Percentiles rank a stretch among this genome's conserved stretches.
phyloP scores from a whole-genome alignment of 176 grass and related monocot genomes.

The Eremochloa ophiuroides region DNA sequence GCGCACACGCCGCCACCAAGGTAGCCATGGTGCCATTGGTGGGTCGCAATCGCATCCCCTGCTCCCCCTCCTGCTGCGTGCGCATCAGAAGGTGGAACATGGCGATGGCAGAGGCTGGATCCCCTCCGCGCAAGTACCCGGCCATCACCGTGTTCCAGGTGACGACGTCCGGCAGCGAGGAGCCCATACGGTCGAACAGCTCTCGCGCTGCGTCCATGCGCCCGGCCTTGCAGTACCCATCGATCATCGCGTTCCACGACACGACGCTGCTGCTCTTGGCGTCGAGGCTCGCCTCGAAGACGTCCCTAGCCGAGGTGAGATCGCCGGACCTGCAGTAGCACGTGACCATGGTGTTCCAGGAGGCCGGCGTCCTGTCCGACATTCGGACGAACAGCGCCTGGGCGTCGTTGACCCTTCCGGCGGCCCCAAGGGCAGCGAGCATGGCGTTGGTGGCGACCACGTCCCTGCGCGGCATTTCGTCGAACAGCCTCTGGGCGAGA shows the following conservation, averaged over 20 bases:
- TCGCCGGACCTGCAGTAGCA: conserved; percentile 33
- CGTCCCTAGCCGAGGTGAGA: conserved; percentile 15
- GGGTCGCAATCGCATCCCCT: conserved; percentile 6
- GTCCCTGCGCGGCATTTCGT: conserved; percentile 44
- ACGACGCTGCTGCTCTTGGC: conserved; percentile 29
- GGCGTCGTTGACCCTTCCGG: background rate
- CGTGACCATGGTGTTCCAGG: conserved; percentile 47
- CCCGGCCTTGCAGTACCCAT: conserved; percentile 31
- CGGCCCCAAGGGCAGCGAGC: conserved; percentile 25
- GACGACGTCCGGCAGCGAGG: background rate
- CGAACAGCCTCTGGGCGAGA: conserved; percentile 29
- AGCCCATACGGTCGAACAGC: conserved; percentile 38
- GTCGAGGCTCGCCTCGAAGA: conserved; percentile 42
- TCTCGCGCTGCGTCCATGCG: conserved; percentile 4
- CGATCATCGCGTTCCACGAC: conserved; percentile 59
- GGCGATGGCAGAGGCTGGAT: background rate
- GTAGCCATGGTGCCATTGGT: conserved; percentile 41
- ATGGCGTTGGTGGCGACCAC: conserved; percentile 48
- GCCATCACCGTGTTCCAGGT: conserved; percentile 58
- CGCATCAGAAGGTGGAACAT: conserved; percentile 29
- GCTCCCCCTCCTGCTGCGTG: background rate
- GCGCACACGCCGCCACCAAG: conserved; percentile 35
- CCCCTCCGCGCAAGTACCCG: conserved; percentile 23
- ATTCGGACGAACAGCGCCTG: conserved; percentile 31
- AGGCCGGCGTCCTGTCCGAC: conserved; percentile 33